These are phyloP conservation scores for Peronospora farinosa DNA, from an alignment of 352 stramenopile genomes.

Conservation along the genomic window DNA sequence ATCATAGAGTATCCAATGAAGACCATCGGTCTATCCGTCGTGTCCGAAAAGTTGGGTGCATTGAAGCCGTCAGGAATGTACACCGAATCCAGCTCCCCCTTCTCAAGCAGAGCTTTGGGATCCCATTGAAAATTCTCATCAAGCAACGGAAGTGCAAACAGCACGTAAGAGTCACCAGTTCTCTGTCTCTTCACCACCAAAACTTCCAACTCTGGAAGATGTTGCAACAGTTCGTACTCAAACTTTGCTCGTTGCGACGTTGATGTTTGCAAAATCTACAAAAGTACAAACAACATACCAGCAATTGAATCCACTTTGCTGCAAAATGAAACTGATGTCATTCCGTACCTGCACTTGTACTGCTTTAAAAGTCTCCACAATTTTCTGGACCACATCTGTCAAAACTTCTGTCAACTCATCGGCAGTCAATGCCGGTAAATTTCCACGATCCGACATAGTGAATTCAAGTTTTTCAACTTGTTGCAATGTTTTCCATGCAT, in stretches of 20 bases:
- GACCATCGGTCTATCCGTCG: conserved; percentile 14
- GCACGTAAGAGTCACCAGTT: conserved; percentile 6
- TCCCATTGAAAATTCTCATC: conserved; percentile 20
- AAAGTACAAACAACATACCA: background rate
- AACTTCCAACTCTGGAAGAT: conserved; percentile 28
- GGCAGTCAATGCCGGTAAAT: conserved; percentile 11
- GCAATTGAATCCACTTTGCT: background rate
- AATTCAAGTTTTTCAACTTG: conserved; percentile 15
- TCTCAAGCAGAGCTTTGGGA: conserved; percentile 5
- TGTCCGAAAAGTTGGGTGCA: conserved; percentile 17
- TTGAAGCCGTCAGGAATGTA: conserved; percentile 28
- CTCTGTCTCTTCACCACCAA: conserved; percentile 14
- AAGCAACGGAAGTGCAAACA: conserved; percentile 38
- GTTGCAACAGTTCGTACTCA: conserved; percentile 43
- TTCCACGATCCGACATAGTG: conserved; percentile 1
- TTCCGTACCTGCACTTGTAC: conserved; percentile 29
- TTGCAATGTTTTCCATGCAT: conserved; percentile 10
- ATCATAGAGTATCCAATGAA: conserved; percentile 25
- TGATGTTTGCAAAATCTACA: conserved; percentile 11
- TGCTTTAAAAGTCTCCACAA: conserved; percentile 16
- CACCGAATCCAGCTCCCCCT: conserved; percentile 12
- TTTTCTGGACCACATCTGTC: conserved; percentile 15
- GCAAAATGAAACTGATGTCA: background rate
- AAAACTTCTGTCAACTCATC: conserved; percentile 19
- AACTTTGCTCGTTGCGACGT: conserved; percentile 28